These are phyloP conservation scores for Thermoascus crustaceus DNA, from an alignment of 2,329 filamentous ascomycete species.

Conservation along the genomic window DNA sequence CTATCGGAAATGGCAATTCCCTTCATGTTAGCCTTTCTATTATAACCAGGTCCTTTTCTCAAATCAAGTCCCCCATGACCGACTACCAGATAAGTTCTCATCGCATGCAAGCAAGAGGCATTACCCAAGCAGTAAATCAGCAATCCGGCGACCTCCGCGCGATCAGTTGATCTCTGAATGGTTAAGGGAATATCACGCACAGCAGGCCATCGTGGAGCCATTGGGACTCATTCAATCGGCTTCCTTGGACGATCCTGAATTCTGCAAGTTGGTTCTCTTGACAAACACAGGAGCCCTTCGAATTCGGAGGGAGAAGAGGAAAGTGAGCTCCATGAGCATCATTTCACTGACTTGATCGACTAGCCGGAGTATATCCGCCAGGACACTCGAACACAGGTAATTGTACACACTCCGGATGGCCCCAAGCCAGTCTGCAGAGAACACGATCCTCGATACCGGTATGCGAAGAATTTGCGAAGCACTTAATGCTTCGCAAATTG, in stretches of 20 bases:
- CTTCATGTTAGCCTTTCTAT: too few relatives aligned
- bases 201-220: neutral
- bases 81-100: too few relatives aligned
- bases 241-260: neutral
- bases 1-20: too few relatives aligned
- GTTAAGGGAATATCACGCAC: neutral
- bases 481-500: constrained; percentile 20
- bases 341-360: neutral
- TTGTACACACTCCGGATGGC: constrained; percentile 1
- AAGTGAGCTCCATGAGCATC: too few relatives aligned
- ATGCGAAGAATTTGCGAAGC: constrained; percentile 25
- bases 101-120: neutral
- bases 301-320: neutral
- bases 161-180: neutral
- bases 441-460: constrained; percentile 18
- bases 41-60: too few relatives aligned
- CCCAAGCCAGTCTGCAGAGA: constrained; percentile 3
- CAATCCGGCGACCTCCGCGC: neutral
- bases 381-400: constrained; percentile 10
- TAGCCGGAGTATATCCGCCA: constrained; percentile 9
- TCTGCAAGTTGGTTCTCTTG: neutral
- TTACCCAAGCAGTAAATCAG: too few relatives aligned
- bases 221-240: neutral
- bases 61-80: neutral
- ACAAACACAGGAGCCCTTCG: neutral